phyloP scores from a whole-genome alignment of 192 early-diverging fungal genomes.

The Kickxella alabastrina region DNA sequence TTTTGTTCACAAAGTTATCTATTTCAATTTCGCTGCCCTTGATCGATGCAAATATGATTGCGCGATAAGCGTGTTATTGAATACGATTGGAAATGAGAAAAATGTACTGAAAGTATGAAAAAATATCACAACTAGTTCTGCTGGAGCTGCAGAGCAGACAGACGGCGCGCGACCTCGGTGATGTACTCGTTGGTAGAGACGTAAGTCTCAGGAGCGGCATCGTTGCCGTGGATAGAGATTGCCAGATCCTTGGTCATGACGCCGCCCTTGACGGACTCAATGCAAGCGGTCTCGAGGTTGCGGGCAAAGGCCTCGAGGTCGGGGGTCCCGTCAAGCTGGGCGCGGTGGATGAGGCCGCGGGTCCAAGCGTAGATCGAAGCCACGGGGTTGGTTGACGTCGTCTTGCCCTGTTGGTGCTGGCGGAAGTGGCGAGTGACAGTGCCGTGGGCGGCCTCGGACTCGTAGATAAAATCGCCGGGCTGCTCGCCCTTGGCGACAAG shows the following conservation, averaged over 20 bases:
- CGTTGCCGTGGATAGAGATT: conserved; percentile 83
- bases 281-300: conserved; percentile 82
- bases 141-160: conserved; percentile 31
- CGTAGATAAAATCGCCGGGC: conserved; percentile 66
- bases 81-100: too few relatives aligned
- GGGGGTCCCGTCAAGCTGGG: conserved; percentile 83
- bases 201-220: conserved; percentile 74
- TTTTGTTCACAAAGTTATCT: too few relatives aligned
- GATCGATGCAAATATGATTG: too few relatives aligned
- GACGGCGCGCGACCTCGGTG: conserved; percentile 69
- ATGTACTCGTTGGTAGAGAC: conserved; percentile 87
- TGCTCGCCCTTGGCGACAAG: conserved; percentile 89
- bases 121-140: too few relatives aligned
- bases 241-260: conserved; percentile 99
- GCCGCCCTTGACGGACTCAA: conserved; percentile 78
- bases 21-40: too few relatives aligned
- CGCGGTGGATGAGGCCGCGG: conserved; percentile 90
- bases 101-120: too few relatives aligned
- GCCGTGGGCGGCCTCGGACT: conserved; percentile 97
- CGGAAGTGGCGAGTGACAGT: conserved; percentile 93
- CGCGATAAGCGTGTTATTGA: too few relatives aligned
- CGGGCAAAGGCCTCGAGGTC: conserved; percentile 69
- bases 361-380: conserved; percentile 97
- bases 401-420: conserved; percentile 92
- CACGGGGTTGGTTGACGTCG: conserved; percentile 95